These are phyloP conservation scores for Cryptosporidium baileyi DNA, from an alignment of 169 alveolate species.

Conservation along the genomic window DNA sequence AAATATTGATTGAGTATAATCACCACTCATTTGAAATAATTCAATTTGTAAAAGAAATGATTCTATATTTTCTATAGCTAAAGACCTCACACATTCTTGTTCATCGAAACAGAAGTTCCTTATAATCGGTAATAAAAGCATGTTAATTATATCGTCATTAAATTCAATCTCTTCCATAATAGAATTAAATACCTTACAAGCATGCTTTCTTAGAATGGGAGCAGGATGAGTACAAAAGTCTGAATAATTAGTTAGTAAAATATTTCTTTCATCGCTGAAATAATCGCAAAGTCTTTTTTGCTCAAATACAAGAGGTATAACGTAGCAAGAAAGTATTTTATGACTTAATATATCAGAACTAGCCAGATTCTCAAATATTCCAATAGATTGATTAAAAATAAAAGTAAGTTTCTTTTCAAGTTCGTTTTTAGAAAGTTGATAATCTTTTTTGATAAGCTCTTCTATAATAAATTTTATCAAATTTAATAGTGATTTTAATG, in stretches of 20 bases:
- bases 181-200: constrained; percentile 16
- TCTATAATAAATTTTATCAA: constrained; percentile 31
- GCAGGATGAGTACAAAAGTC: constrained; percentile 56
- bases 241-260: constrained; percentile 1
- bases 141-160: constrained; percentile 11
- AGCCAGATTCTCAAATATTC: constrained; percentile 17
- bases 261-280: constrained; percentile 33
- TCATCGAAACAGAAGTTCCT: constrained; percentile 45
- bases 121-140: constrained; percentile 38
- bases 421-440: neutral
- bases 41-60: constrained; percentile 24
- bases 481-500: constrained; percentile 30
- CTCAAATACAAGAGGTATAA: constrained; percentile 22
- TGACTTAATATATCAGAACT: constrained; percentile 43
- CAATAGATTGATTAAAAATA: constrained; percentile 19
- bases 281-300: constrained; percentile 23
- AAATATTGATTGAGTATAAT: neutral
- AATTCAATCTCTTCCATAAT: constrained; percentile 48
- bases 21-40: neutral
- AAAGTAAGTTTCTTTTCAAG: neutral
- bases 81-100: constrained; percentile 49
- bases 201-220: constrained; percentile 58
- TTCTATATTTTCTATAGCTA: constrained; percentile 15
- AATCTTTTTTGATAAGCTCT: neutral
- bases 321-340: constrained; percentile 42